Base-by-base conservation (phyloP, 139 green algal genomes). In the Chlamydomonas schloesseri region DNA sequence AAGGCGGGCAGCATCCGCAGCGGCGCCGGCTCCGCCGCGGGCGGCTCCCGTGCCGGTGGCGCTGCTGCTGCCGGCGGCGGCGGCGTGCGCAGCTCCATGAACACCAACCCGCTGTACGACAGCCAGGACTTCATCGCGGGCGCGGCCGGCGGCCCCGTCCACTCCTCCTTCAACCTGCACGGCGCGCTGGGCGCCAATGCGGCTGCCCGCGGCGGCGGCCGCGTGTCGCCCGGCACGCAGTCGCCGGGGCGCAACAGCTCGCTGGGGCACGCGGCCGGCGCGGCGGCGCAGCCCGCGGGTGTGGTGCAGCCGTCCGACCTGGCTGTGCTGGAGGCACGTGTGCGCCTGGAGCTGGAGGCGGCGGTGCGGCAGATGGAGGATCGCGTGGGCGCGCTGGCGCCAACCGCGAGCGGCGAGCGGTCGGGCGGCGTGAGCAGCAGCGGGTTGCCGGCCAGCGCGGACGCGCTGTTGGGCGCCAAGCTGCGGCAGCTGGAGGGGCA, bases 81-180 rank as follows among this genome's bases (percentile, higher is more conserved):
- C 24, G 60, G 53, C 71, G 36, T 34, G 29, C 47, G 42, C 28
- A 60, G 57, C 26, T 68, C 65, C 15, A 50, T 88, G 8, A 88
- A 77, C 33, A 89, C 75, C 78, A 90, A 90, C 72, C 87, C 80
- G 15, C 73, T 90, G 78, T 90, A 77, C 71, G 87, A 90, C 31
- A 82, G 37, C 36, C 37, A 74, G 11, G 80, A 88, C 28, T 58
- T 29, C n/a, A 17, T 73, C 21, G 79, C 81, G 13, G 50, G 29
- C 18, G 18, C 17, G 3, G 62, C 33, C 5, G 31, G n/a, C 29
- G 77, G 29, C 20, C 69, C 81, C 21, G 37, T 33, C 15, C 67
- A 73, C 3, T 80, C 57, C 8, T 71, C 69, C 53, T 81, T 87
- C 18, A 76, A 79, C 34, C 26, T 89, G 23, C 34, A 29, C 24